Percentiles rank a stretch among this genome's conserved stretches.
Evolutionary conservation across 805 yeast species (phyloP).

Genomic region (Pichia deserticola): DNA sequence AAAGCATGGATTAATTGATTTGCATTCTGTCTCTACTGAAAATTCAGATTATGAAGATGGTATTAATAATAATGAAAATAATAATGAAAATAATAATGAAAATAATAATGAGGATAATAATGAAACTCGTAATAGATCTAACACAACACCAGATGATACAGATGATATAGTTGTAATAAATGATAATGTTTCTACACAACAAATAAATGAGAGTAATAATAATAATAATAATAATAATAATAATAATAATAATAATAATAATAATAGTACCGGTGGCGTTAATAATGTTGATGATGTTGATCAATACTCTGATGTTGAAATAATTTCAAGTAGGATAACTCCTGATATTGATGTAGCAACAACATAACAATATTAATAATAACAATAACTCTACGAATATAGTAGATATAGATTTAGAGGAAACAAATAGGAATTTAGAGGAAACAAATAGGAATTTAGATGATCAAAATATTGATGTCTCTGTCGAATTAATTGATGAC

Average conservation of each 20-base stretch:
- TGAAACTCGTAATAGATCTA: too few relatives aligned
- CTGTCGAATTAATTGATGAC: slow-evolving; percentile 3
- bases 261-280: too few relatives aligned
- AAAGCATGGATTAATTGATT: too few relatives aligned
- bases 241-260: too few relatives aligned
- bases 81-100: background rate
- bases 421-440: too few relatives aligned
- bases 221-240: too few relatives aligned
- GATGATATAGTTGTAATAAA: background rate
- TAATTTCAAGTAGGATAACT: background rate
- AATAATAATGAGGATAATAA: background rate
- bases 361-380: too few relatives aligned
- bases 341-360: background rate
- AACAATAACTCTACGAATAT: background rate
- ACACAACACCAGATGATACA: background rate
- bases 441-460: too few relatives aligned
- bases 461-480: background rate
- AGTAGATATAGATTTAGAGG: too few relatives aligned
- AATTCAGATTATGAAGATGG: background rate
- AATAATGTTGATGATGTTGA: background rate
- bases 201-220: too few relatives aligned
- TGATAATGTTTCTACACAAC: background rate
- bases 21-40: background rate
- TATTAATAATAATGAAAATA: too few relatives aligned
- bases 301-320: slow-evolving; percentile 1